phyloP scores from a whole-genome alignment of 257 asterid species.

The Eucommia ulmoides region DNA sequence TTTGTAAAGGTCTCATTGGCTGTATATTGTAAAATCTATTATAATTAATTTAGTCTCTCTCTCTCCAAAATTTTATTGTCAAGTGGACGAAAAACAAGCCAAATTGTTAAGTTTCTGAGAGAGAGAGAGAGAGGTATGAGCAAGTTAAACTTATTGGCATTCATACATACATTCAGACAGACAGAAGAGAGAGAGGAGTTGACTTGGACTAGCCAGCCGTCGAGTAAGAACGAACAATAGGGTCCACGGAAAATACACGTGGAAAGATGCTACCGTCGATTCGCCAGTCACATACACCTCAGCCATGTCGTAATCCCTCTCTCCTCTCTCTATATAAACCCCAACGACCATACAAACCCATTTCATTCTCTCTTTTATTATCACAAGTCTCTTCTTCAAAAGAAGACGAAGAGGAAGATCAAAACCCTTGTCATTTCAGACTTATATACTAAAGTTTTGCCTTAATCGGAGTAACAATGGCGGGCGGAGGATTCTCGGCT shows the following conservation, averaged over 20 bases:
- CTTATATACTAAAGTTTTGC: no score
- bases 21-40: no score
- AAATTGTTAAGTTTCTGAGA: no score
- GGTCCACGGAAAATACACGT: conserved; percentile 21
- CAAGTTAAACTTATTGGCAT: no score
- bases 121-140: no score
- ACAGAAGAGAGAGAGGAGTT: conserved; percentile 19
- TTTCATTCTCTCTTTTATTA: background rate
- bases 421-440: background rate
- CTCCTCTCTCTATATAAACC: background rate
- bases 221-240: conserved; percentile 14
- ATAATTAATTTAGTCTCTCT: no score
- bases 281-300: background rate
- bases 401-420: background rate
- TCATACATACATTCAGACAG: no score
- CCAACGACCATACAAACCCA: conserved; percentile 20
- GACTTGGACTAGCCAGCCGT: conserved; percentile 32
- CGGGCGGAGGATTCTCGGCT: conserved; percentile 58
- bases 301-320: background rate
- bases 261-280: conserved; percentile 16
- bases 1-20: no score
- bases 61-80: no score
- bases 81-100: no score
- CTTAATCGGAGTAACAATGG: conserved; percentile 31
- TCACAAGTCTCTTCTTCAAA: background rate